These are phyloP conservation scores for Ophiostoma quercus DNA, from an alignment of 2,329 filamentous ascomycete genomes.

Conservation along the genomic window DNA sequence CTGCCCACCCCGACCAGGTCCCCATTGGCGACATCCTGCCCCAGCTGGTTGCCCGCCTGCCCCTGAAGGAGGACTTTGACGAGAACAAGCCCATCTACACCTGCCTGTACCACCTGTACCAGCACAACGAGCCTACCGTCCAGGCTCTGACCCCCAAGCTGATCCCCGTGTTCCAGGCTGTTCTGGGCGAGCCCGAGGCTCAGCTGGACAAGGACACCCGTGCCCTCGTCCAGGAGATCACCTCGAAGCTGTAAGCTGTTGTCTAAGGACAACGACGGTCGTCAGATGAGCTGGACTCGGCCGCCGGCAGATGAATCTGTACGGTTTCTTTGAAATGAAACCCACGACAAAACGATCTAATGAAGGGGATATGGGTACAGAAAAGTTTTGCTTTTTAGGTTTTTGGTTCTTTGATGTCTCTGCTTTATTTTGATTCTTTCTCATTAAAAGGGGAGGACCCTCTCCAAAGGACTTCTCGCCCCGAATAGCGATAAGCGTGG, in stretches of 20 bases:
- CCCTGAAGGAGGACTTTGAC: conserved; percentile 87
- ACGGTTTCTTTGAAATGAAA: background rate
- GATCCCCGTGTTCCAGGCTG: conserved; percentile 65
- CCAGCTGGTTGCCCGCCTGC: conserved; percentile 69
- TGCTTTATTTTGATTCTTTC: background rate
- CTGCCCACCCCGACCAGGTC: conserved; percentile 75
- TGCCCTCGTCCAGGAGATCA: conserved; percentile 59
- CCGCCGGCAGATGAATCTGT: conserved; percentile 11
- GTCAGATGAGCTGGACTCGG: conserved; percentile 10
- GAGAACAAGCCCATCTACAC: conserved; percentile 93
- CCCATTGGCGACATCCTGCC: conserved; percentile 79
- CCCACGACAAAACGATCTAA: conserved; percentile 7
- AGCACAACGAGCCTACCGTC: conserved; percentile 62
- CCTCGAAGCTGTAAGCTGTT: conserved; percentile 40
- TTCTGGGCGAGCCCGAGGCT: conserved; percentile 65
- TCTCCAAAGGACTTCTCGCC: background rate
- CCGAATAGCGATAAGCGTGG: background rate
- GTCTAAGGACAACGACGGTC: background rate
- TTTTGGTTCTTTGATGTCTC: background rate
- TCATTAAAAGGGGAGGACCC: conserved; percentile 12
- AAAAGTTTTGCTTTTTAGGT: conserved; percentile 15
- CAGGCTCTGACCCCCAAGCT: conserved; percentile 65
- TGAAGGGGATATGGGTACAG: conserved; percentile 15
- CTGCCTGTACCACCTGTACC: conserved; percentile 83
- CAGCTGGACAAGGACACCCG: conserved; percentile 71